These are phyloP conservation scores for Pythium aphanidermatum DNA, from an alignment of 352 stramenopile genomes.

Conservation along the genomic window DNA sequence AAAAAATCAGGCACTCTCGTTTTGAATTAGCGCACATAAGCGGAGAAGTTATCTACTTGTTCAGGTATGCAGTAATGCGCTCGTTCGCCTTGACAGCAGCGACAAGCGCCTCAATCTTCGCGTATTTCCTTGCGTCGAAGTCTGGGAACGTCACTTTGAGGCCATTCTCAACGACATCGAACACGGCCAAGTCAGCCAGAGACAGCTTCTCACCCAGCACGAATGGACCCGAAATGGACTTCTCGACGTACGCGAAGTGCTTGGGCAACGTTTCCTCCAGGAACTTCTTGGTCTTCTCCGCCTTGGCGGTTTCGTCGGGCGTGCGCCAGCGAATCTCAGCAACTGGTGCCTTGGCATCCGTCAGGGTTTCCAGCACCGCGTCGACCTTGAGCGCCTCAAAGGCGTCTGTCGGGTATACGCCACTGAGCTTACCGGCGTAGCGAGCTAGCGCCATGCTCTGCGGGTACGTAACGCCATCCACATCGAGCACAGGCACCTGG, in stretches of 20 bases:
- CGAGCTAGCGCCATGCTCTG: constrained; percentile 54
- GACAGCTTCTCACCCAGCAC: constrained; percentile 39
- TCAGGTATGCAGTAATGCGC: constrained; percentile 24
- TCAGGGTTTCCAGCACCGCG: constrained; percentile 31
- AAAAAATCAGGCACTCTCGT: no score
- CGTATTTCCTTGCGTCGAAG: constrained; percentile 18
- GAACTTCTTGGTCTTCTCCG: constrained; percentile 30
- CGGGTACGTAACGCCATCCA: constrained; percentile 34
- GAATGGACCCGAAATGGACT: constrained; percentile 32
- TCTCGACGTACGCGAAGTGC: constrained; percentile 25
- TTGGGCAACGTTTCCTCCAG: constrained; percentile 23
- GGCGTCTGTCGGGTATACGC: constrained; percentile 39
- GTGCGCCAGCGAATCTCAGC: constrained; percentile 26
- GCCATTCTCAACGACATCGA: constrained; percentile 36
- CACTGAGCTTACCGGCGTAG: constrained; percentile 43
- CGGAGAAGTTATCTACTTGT: constrained; percentile 18
- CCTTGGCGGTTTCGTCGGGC: constrained; percentile 27
- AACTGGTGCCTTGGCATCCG: constrained; percentile 20
- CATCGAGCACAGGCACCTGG: constrained; percentile 40
- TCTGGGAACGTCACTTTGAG: constrained; percentile 22
- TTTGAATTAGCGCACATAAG: no score
- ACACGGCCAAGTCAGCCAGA: constrained; percentile 35
- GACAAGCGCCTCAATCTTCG: constrained; percentile 20
- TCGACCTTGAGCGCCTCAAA: constrained; percentile 36
- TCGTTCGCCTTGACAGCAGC: constrained; percentile 15